Evolutionary conservation across 345 rosid species (phyloP).

Genomic region (Eucalyptus regnans): DNA sequence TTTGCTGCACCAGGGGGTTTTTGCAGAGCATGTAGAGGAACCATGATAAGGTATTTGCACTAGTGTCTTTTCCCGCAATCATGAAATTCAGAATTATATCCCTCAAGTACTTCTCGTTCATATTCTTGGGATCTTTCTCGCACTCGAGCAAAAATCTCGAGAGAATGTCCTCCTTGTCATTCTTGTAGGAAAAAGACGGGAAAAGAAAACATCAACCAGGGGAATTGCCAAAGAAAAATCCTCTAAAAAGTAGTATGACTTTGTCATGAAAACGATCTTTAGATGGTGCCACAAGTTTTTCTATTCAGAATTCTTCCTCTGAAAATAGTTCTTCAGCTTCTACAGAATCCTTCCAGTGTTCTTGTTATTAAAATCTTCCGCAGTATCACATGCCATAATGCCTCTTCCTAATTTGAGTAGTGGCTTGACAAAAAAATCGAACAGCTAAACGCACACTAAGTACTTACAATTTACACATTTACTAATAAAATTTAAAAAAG

Average conservation of each 20-base stretch:
- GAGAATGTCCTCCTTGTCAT: constrained; percentile 49
- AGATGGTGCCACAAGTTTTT: background rate
- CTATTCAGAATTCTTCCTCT: background rate
- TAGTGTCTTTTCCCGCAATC: constrained; percentile 72
- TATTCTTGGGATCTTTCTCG: constrained; percentile 41
- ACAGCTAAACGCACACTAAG: background rate
- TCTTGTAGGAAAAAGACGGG: constrained; percentile 12
- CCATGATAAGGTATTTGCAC: constrained; percentile 52
- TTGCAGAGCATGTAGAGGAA: constrained; percentile 63
- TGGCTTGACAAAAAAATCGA: background rate
- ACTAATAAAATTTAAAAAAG: background rate
- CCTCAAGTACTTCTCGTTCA: constrained; percentile 59
- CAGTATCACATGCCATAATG: background rate
- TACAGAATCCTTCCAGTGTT: background rate
- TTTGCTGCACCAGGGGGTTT: constrained; percentile 60
- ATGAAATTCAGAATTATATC: constrained; percentile 64
- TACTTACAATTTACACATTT: background rate
- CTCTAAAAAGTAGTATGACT: background rate
- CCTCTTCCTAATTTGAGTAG: background rate
- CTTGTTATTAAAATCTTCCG: background rate
- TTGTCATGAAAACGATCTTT: background rate
- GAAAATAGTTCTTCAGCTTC: background rate
- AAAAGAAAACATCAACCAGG: background rate
- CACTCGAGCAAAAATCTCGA: constrained; percentile 54
- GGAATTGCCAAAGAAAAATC: background rate